These are phyloP conservation scores for Fraxinus quadrangulata DNA, from an alignment of 257 asterid genomes.

Conservation along the genomic window DNA sequence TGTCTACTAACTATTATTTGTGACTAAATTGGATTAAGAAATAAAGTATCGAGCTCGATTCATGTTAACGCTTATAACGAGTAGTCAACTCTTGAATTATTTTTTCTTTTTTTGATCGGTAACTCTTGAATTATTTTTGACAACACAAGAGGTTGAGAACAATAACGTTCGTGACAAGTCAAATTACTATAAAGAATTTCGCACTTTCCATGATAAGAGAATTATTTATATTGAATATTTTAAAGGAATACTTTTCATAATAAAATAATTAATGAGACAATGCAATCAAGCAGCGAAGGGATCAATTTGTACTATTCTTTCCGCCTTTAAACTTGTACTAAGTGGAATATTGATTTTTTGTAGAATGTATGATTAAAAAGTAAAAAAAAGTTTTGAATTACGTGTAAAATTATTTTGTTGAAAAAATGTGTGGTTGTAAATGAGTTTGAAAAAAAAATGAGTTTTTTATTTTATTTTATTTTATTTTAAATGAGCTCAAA, in stretches of 20 bases:
- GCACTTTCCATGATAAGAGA: not conserved
- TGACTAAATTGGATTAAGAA: conserved; percentile 29
- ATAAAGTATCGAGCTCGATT: conserved; percentile 13
- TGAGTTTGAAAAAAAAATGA: too few relatives aligned
- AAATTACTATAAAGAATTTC: not conserved
- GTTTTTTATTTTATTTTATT: too few relatives aligned
- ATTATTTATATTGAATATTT: not conserved
- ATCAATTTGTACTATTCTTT: not conserved
- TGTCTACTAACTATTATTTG: conserved; percentile 28
- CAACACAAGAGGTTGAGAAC: not conserved
- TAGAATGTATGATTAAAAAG: too few relatives aligned
- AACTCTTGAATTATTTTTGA: too few relatives aligned
- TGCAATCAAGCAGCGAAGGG: not conserved
- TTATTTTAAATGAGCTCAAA: too few relatives aligned
- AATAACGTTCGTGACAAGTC: not conserved
- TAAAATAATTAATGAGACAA: not conserved
- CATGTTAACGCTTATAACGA: conserved; percentile 14
- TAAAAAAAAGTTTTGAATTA: too few relatives aligned
- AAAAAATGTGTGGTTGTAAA: too few relatives aligned
- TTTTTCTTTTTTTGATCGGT: not conserved
- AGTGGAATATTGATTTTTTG: too few relatives aligned
- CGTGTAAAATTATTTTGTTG: too few relatives aligned
- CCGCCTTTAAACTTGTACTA: not conserved
- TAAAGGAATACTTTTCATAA: not conserved
- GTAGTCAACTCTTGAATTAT: conserved; percentile 4